A percentile compares a stretch with the other conserved stretches of the same genome.
Evolutionary conservation across 352 stramenopile genomes (phyloP).

Genomic region (Pythium brassicae): DNA sequence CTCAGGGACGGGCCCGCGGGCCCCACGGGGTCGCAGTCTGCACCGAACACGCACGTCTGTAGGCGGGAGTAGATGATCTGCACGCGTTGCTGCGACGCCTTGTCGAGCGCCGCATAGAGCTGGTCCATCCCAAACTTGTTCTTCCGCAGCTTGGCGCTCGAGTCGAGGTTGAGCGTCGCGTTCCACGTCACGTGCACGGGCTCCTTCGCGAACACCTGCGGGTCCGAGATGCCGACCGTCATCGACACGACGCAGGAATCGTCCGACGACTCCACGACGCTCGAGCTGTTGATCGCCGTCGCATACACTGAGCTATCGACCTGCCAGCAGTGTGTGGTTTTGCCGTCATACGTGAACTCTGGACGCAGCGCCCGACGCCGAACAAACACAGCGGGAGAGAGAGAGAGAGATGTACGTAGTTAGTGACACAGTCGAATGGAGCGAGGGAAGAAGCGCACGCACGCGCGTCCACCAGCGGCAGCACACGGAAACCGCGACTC

Average conservation of each 20-base stretch:
- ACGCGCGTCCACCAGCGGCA: no score
- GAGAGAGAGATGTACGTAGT: no score
- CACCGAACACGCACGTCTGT: conserved; percentile 34
- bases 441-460: no score
- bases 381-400: not conserved
- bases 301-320: conserved; percentile 52
- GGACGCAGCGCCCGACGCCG: not conserved
- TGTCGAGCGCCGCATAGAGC: conserved; percentile 41
- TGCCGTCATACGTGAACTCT: conserved; percentile 28
- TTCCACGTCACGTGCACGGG: conserved; percentile 64
- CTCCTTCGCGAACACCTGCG: conserved; percentile 50
- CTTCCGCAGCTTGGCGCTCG: conserved; percentile 22
- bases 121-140: conserved; percentile 47
- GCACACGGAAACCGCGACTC: no score
- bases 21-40: conserved; percentile 55
- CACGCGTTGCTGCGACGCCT: conserved; percentile 44
- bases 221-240: conserved; percentile 34
- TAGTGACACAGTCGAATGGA: no score
- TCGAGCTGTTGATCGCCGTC: conserved; percentile 37
- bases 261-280: conserved; percentile 29
- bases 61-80: conserved; percentile 56
- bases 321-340: conserved; percentile 61
- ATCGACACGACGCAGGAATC: conserved; percentile 50
- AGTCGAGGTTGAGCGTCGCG: conserved; percentile 38
- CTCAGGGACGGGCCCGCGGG: conserved; percentile 30